These are phyloP conservation scores for Eucalyptus grandis DNA, from an alignment of 345 rosid species.

Conservation along the genomic window DNA sequence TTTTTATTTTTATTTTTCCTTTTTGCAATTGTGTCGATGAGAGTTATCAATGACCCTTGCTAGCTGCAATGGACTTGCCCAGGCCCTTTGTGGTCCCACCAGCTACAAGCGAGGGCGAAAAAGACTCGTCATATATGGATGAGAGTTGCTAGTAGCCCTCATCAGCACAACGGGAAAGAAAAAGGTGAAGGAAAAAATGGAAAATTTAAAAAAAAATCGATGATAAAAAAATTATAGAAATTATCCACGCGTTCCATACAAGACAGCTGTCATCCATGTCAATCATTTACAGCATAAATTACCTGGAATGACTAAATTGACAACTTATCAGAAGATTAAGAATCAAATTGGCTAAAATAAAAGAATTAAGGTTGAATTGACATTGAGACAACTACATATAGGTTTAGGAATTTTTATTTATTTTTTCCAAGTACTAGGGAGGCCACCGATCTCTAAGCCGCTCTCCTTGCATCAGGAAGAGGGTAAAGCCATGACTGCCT, in stretches of 20 bases:
- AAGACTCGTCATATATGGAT: accelerated
- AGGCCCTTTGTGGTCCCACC: accelerated
- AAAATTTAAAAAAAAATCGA: accelerated
- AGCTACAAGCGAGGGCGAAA: too few species aligned
- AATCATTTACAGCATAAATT: accelerated
- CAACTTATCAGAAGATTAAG: accelerated
- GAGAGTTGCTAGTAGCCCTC: too few species aligned
- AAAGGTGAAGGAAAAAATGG: too few species aligned
- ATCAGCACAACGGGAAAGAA: too few species aligned
- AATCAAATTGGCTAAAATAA: not conserved
- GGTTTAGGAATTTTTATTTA: not conserved
- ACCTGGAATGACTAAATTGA: not conserved
- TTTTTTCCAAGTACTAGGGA: not conserved
- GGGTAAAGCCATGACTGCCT: not conserved
- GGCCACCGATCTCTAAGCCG: not conserved
- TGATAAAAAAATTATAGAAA: too few species aligned
- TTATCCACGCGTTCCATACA: accelerated
- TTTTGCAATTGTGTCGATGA: too few species aligned
- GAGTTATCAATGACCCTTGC: too few species aligned
- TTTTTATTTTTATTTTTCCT: too few species aligned
- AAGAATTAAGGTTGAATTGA: not conserved
- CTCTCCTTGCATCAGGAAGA: not conserved
- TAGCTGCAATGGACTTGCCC: too few species aligned
- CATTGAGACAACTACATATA: not conserved
- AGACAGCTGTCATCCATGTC: accelerated